Evolutionary conservation across 2,329 filamentous ascomycete genomes (phyloP), one percentile per base, ranked within the genome.

Genomic region (Juglanconis oblonga): DNA sequence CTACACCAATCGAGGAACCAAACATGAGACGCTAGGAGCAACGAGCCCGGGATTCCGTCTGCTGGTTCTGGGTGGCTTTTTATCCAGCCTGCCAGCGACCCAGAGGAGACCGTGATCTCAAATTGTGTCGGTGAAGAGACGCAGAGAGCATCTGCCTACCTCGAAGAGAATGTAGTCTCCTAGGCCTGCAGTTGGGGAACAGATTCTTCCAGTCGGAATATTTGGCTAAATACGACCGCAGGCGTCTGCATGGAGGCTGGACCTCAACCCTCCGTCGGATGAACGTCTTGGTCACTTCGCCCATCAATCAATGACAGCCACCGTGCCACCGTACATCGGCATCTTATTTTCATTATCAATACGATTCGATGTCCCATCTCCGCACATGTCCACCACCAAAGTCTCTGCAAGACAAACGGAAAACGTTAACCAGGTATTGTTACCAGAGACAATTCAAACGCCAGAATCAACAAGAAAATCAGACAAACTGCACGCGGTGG

Each of bases 381-480:
- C 48, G 33, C 29, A 55, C 49, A 35, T 58, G 11, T 49, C 49
- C 61, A 61, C 58, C 58, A 48, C 55, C 58, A 55, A 45, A 33
- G 47, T 40, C 48, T 51, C 10, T 6, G 13, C 7, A 54, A 45
- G 7, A 29, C 35, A 32, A 56, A 42, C 14, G n/a, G n/a, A 24
- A 17, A 32, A 35, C 52, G 11, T 31, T 35, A 52, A 55, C n/a
- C 40, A 61, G 54, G 55, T 49, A 52, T 52, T 44, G 31, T 47
- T 32, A 49, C 51, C 48, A n/a, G 49, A 52, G n/a, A 55, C 11
- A 53, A 14, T 24, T 33, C 31, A 52, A 62, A 63, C 61, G 56
- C 63, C 63, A 24, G 31, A n/a, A 42, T 49, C n/a, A 33, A 40
- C n/a, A 53, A 44, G 17, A 32, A 38, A 44, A 29, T 48, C 44